phyloP scores from a whole-genome alignment of 2,329 filamentous ascomycete genomes.

The Colletotrichum sp. region DNA sequence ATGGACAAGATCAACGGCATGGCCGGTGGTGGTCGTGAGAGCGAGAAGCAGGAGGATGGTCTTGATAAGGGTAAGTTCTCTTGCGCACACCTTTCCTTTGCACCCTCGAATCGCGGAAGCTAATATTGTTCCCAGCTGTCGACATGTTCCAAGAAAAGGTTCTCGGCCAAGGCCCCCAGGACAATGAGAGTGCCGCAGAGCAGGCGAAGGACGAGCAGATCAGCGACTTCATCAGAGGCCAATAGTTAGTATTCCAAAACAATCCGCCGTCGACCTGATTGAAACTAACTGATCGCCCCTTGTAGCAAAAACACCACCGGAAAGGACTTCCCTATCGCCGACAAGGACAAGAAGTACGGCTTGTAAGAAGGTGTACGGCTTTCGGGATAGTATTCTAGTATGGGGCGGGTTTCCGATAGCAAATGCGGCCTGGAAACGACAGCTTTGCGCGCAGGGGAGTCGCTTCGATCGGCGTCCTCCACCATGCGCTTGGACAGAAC shows the following conservation, averaged over 20 bases:
- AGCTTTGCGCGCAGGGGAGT: background rate
- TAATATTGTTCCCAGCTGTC: constrained; percentile 58
- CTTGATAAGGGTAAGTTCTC: constrained; percentile 74
- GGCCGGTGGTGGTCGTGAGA: constrained; percentile 74
- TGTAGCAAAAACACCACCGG: constrained; percentile 66
- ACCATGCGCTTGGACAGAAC: background rate
- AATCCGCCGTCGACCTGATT: background rate
- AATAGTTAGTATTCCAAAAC: constrained; percentile 29
- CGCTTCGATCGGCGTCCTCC: background rate
- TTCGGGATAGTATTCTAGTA: background rate
- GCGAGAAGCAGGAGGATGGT: constrained; percentile 83
- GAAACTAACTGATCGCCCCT: background rate
- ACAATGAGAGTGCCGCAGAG: constrained; percentile 75
- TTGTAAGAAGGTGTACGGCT: background rate
- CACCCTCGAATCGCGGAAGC: background rate
- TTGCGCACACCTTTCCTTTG: background rate
- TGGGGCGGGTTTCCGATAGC: background rate
- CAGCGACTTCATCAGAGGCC: constrained; percentile 70
- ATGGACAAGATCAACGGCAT: constrained; percentile 73
- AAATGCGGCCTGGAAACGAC: background rate
- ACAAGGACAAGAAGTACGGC: constrained; percentile 46
- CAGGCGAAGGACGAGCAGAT: constrained; percentile 86
- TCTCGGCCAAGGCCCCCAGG: constrained; percentile 71
- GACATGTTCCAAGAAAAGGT: constrained; percentile 81
- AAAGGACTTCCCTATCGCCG: constrained; percentile 70